These are phyloP conservation scores for Endogone sp. DNA, from an alignment of 192 early-diverging fungal genomes.

Conservation along the genomic window DNA sequence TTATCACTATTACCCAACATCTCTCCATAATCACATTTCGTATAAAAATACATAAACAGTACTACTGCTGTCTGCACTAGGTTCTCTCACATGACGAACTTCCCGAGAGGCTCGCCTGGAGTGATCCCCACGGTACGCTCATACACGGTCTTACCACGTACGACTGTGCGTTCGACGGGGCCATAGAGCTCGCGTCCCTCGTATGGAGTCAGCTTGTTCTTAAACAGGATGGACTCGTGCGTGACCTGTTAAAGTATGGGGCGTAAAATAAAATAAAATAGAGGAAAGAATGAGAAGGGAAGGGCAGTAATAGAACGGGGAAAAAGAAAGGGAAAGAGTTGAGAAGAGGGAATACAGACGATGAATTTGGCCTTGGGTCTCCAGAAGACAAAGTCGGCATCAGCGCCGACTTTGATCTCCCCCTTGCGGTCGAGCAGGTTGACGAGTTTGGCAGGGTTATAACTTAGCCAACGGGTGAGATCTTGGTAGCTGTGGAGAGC, in stretches of 20 bases:
- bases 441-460: constrained; percentile 58
- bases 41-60: no score
- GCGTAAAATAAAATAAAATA: no score
- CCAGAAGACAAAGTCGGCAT: constrained; percentile 82
- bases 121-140: neutral
- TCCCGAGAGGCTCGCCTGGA: neutral
- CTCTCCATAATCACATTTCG: no score
- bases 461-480: constrained; percentile 60
- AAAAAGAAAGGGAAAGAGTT: neutral
- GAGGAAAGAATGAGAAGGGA: neutral
- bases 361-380: constrained; percentile 58
- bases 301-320: neutral
- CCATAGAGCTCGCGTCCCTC: constrained; percentile 57
- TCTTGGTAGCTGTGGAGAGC: constrained; percentile 38
- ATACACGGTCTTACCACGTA: constrained; percentile 60
- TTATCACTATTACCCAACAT: no score
- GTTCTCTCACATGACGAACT: neutral
- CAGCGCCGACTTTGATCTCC: constrained; percentile 58
- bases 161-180: constrained; percentile 64
- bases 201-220: constrained; percentile 80
- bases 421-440: constrained; percentile 65
- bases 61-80: no score
- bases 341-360: neutral
- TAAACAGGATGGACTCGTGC: constrained; percentile 67
- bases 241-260: constrained; percentile 3